These are phyloP conservation scores for Biancaea sappan DNA, from an alignment of 306 rosid species.

Conservation along the genomic window DNA sequence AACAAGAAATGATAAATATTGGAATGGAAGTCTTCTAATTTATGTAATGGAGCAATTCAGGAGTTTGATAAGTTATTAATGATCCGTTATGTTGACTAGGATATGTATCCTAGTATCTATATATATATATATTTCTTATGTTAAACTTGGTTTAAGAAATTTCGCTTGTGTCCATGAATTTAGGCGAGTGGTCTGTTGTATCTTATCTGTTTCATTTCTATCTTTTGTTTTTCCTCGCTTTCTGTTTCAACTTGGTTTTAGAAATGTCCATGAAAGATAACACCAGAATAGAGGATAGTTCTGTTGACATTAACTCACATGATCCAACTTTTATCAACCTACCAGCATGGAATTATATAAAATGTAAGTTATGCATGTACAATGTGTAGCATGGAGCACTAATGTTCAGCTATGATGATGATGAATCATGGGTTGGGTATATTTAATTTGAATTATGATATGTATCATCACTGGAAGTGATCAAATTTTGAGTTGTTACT, in stretches of 20 bases:
- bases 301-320: slow-evolving; percentile 3
- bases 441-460: slow-evolving; percentile 7
- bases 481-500: slow-evolving; percentile 29
- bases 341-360: background rate
- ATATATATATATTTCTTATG: too few relatives aligned
- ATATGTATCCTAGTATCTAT: background rate
- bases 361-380: background rate
- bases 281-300: background rate
- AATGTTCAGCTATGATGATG: background rate
- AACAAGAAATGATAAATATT: background rate
- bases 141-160: background rate
- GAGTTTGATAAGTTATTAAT: background rate
- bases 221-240: background rate
- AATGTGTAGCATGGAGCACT: background rate
- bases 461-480: slow-evolving; percentile 14
- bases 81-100: background rate
- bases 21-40: background rate
- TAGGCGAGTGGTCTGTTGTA: background rate
- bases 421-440: slow-evolving; percentile 10
- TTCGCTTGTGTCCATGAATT: too few relatives aligned
- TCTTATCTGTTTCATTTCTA: background rate
- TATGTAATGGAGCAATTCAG: background rate
- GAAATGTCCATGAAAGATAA: background rate
- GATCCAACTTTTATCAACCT: background rate
- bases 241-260: too few relatives aligned